Evolutionary conservation across 1,284 basidiomycete genomes (phyloP), one percentile per base, ranked within the genome.

Genomic region (Mixia osmundae): DNA sequence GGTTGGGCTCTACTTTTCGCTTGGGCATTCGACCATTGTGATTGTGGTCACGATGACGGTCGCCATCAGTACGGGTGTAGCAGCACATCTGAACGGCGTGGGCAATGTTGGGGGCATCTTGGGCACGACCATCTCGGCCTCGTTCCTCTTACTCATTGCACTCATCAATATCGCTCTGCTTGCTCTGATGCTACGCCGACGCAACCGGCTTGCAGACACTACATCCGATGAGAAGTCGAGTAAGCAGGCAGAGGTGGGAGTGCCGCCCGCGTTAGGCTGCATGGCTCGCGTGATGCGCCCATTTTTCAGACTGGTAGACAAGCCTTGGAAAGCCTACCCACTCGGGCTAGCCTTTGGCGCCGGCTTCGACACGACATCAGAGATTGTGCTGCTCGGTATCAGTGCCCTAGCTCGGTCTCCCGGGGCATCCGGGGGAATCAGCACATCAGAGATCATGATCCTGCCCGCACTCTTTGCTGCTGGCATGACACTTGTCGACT

Each of bases 11-110:
- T 59, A 50, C 42, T 59, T 59, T 47, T 54, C 52, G 12, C 45
- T 58, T 16, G 57, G 57, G 3, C 57, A 59, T 33, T 57, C 56
- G 11, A 54, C 53, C 14, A 55, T 58, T 27, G 57, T 59, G 2
- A 29, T 59, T 10, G 49, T 45, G 8, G 51, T 53, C 18, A 54
- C 56, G 7, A 47, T 57, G 27, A 54, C 54, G 34, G 37, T 47
- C 18, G 39, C 47, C 8, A 45, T 51, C 3, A 44, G 47, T 3
- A 47, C 52, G 0, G 51, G 52, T 10, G 32, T 42, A 5, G 41
- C 41, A 1, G 42, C 50, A 34, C 44, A 52, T 15, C 39, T 58
- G 1, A 48, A 47, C 14, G 47, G 46, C 16, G 45, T 57, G 8
- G 47, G 47, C 16, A 42, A 41, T 10, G 50, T 57, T 5, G 56